phyloP scores from a whole-genome alignment of 2,329 filamentous ascomycete genomes.

The Pseudopyrenochaeta lycopersici region DNA sequence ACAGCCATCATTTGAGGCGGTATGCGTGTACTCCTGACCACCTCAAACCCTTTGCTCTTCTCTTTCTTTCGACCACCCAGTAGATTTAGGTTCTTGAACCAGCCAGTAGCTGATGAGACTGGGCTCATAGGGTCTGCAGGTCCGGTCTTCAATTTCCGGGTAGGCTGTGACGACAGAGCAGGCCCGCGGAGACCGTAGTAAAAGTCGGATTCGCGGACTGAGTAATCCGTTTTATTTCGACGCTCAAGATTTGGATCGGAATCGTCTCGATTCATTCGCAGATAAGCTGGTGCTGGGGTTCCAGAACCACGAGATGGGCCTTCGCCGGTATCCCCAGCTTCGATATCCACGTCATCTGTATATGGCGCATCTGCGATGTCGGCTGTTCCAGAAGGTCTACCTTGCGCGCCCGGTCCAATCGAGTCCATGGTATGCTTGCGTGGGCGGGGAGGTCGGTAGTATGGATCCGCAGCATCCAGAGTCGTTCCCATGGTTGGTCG shows the following conservation, averaged over 20 bases:
- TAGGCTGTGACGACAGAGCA: slow-evolving; percentile 81
- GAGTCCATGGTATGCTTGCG: slow-evolving; percentile 66
- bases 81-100: slow-evolving; percentile 74
- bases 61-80: slow-evolving; percentile 90
- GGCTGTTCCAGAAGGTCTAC: slow-evolving; percentile 56
- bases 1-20: slow-evolving; percentile 74
- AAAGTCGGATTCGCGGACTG: slow-evolving; percentile 93
- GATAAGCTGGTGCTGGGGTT: slow-evolving; percentile 58
- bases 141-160: slow-evolving; percentile 88
- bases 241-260: slow-evolving; percentile 64
- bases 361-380: slow-evolving; percentile 59
- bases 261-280: slow-evolving; percentile 57
- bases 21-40: slow-evolving; percentile 88
- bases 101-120: slow-evolving; percentile 86
- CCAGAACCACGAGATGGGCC: slow-evolving; percentile 44
- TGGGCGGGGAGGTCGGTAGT: slow-evolving; percentile 84
- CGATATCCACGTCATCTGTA: slow-evolving; percentile 52
- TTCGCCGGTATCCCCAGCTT: slow-evolving; percentile 45
- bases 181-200: slow-evolving; percentile 94
- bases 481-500: slow-evolving; percentile 45
- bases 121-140: slow-evolving; percentile 94
- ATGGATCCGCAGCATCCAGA: slow-evolving; percentile 70
- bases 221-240: slow-evolving; percentile 79
- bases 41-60: slow-evolving; percentile 95
- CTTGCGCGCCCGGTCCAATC: slow-evolving; percentile 58